A percentile compares a stretch with the other conserved stretches of the same genome.
phyloP scores from a whole-genome alignment of 352 stramenopile genomes.

The Pythium phragmiticola region DNA sequence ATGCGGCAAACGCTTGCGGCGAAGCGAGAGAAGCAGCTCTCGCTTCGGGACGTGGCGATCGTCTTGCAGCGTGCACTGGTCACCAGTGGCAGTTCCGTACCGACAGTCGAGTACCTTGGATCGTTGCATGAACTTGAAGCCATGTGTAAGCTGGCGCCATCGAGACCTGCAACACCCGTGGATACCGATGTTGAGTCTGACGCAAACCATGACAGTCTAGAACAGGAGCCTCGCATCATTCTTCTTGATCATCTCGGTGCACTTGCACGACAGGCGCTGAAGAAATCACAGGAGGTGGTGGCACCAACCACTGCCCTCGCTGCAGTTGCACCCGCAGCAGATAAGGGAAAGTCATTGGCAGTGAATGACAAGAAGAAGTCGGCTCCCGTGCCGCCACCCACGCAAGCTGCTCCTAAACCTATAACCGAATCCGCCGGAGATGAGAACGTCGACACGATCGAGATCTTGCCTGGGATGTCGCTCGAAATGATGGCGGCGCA shows the following conservation, averaged over 20 bases:
- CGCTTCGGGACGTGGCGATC: conserved; percentile 30
- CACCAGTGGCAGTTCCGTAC: neutral
- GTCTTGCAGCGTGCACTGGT: conserved; percentile 40
- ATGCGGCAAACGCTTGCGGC: conserved; percentile 16
- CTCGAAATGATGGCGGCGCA: conserved; percentile 25
- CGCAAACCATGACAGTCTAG: neutral
- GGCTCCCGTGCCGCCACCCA: neutral
- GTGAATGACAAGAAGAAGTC: conserved; percentile 26
- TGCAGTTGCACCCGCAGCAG: neutral
- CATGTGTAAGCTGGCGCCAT: neutral
- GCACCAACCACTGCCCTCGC: neutral
- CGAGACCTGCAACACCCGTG: neutral
- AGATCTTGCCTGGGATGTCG: conserved; percentile 24
- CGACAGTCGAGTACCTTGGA: conserved; percentile 34
- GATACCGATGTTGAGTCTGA: neutral
- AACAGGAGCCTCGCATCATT: conserved; percentile 31
- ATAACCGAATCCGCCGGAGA: neutral
- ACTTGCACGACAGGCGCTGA: conserved; percentile 17
- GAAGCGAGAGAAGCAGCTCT: conserved; percentile 23
- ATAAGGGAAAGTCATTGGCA: conserved; percentile 20
- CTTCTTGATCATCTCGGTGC: conserved; percentile 41
- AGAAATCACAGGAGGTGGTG: neutral
- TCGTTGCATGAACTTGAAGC: conserved; percentile 20
- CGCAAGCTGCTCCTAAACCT: neutral
- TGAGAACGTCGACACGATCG: conserved; percentile 9